Conservation (phyloP, 768 basidiomycete species). For the Auricularia sp. region DNA sequence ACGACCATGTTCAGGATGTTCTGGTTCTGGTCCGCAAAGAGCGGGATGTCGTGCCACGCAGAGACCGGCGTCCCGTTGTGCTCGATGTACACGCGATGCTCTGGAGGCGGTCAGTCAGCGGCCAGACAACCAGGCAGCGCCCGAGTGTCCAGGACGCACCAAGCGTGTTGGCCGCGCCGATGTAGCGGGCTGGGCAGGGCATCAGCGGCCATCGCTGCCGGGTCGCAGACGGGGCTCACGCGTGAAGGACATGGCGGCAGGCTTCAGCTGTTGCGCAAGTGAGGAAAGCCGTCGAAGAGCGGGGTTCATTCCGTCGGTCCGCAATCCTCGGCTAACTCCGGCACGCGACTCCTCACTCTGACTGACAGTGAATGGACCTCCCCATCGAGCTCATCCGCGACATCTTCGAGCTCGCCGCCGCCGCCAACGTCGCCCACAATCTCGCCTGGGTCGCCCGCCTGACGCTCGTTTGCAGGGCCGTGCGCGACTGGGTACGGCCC, state of each 20-base stretch:
- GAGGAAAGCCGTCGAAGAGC: not conserved
- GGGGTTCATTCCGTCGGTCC: not conserved
- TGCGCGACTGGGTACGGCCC: not conserved
- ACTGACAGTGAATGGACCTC: not conserved
- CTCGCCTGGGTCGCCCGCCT: not conserved
- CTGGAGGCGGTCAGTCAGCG: slow-evolving; percentile 30
- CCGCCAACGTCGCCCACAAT: not conserved
- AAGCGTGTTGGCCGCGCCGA: slow-evolving; percentile 87
- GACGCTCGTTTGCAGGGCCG: not conserved
- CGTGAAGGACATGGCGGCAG: not conserved
- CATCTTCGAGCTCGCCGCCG: not conserved
- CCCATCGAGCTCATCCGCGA: not conserved
- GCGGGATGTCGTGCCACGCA: slow-evolving; percentile 92
- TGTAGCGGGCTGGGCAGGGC: slow-evolving; percentile 59
- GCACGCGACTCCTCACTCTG: not conserved
- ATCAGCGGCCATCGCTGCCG: not conserved
- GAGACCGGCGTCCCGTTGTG: slow-evolving; percentile 77
- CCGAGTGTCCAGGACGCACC: slow-evolving; percentile 38
- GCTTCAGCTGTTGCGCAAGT: not conserved
- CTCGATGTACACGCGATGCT: slow-evolving; percentile 93
- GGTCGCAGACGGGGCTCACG: not conserved
- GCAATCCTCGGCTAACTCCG: not conserved
- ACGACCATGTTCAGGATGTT: slow-evolving; percentile 99
- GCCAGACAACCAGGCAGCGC: slow-evolving; percentile 6
- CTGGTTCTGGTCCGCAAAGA: slow-evolving; percentile 91